Conservation (phyloP, 2,329 filamentous ascomycete genomes). For the Colletotrichum higginsianum region DNA sequence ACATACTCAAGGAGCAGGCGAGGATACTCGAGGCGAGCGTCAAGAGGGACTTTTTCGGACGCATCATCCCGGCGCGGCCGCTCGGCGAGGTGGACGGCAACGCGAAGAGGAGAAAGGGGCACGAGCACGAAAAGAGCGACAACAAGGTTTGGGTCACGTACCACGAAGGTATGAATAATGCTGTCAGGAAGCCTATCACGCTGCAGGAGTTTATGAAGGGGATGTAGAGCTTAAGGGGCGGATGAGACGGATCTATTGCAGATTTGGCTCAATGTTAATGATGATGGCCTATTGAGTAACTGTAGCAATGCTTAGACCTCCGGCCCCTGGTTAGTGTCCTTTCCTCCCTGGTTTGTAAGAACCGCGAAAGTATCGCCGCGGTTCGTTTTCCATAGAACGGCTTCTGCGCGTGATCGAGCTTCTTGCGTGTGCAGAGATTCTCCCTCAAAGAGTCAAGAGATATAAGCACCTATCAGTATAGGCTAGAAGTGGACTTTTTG, state of each 20-base stretch:
- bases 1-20: slow-evolving; percentile 51
- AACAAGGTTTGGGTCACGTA: slow-evolving; percentile 87
- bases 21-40: slow-evolving; percentile 57
- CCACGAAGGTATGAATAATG: slow-evolving; percentile 93
- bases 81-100: slow-evolving; percentile 60
- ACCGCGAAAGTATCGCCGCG: too few species aligned
- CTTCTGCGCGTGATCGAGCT: too few species aligned
- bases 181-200: slow-evolving; percentile 89
- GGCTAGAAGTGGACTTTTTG: too few species aligned
- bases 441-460: too few species aligned
- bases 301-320: neutral
- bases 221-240: slow-evolving; percentile 57
- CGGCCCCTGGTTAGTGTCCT: too few species aligned
- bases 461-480: too few species aligned
- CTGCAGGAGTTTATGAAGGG: slow-evolving; percentile 83
- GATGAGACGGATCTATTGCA: neutral
- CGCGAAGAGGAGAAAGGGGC: slow-evolving; percentile 46
- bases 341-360: too few species aligned
- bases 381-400: too few species aligned
- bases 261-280: neutral
- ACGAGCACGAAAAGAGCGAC: slow-evolving; percentile 50
- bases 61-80: slow-evolving; percentile 69
- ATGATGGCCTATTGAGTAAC: neutral
- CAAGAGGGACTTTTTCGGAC: slow-evolving; percentile 90
- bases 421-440: too few species aligned